A percentile compares a stretch with the other conserved stretches of the same genome.
Conservation (phyloP, 768 basidiomycete genomes). For the Amanita jacksonii region DNA sequence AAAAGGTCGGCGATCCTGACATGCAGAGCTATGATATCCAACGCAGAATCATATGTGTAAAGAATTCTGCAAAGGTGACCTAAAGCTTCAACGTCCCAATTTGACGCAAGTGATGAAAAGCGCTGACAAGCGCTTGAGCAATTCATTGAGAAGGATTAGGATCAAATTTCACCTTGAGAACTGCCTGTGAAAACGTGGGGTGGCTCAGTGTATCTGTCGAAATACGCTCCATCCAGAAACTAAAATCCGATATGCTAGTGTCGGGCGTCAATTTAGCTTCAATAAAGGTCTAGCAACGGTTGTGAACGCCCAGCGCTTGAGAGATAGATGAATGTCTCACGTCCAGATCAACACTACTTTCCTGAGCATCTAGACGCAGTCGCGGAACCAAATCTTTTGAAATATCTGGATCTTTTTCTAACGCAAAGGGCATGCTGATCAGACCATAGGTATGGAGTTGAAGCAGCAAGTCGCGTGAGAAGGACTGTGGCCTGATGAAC, state of each 20-base stretch:
- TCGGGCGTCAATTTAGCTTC: slow-evolving; percentile 52
- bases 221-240: slow-evolving; percentile 33
- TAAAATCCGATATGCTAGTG: slow-evolving; percentile 25
- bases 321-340: slow-evolving; percentile 25
- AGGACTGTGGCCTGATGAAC: slow-evolving; percentile 20
- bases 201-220: slow-evolving; percentile 52
- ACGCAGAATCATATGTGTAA: slow-evolving; percentile 42
- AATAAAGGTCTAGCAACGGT: slow-evolving; percentile 28
- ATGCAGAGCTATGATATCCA: slow-evolving; percentile 68
- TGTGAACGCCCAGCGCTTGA: slow-evolving; percentile 1
- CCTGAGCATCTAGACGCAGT: slow-evolving; percentile 50
- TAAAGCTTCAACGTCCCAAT: slow-evolving; percentile 58
- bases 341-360: slow-evolving; percentile 47
- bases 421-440: slow-evolving; percentile 42
- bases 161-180: slow-evolving; percentile 42
- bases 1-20: slow-evolving; percentile 55
- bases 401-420: slow-evolving; percentile 42
- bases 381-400: slow-evolving; percentile 38
- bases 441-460: slow-evolving; percentile 45
- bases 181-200: slow-evolving; percentile 42
- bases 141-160: no score
- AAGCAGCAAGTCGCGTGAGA: slow-evolving; percentile 42
- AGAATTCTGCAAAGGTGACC: slow-evolving; percentile 64
- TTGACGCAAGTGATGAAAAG: slow-evolving; percentile 40
- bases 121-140: slow-evolving; percentile 31